Percentiles rank a stretch among this genome's conserved stretches.
These are phyloP conservation scores for Trichoderma endophyticum DNA, from an alignment of 2,329 filamentous ascomycete species.

Conservation along the genomic window DNA sequence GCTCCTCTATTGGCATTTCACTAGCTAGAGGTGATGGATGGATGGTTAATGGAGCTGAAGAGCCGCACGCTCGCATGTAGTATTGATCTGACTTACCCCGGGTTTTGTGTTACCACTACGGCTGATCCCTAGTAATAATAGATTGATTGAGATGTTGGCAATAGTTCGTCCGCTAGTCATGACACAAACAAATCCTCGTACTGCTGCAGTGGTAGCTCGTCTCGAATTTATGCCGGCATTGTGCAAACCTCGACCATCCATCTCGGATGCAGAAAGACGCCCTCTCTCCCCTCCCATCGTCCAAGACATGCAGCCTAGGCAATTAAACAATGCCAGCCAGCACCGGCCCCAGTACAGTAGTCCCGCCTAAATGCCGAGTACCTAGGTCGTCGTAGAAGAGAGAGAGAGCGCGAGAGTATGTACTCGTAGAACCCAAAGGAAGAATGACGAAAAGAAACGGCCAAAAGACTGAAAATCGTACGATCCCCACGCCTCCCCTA, in stretches of 20 bases:
- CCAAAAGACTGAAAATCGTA: background rate
- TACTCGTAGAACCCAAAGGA: background rate
- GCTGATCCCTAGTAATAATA: background rate
- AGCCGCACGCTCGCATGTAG: background rate
- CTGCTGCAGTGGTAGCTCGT: background rate
- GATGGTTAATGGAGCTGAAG: background rate
- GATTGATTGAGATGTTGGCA: background rate
- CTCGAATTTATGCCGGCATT: background rate
- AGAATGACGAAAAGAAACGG: background rate
- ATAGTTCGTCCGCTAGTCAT: too few relatives aligned
- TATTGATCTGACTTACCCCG: background rate
- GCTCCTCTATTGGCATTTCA: background rate
- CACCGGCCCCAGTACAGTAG: background rate
- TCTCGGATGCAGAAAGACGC: background rate
- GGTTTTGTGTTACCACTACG: background rate
- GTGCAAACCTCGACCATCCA: background rate
- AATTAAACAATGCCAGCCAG: background rate
- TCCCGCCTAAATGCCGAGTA: background rate
- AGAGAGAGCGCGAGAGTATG: too few relatives aligned
- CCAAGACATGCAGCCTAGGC: background rate
- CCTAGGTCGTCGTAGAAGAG: too few relatives aligned
- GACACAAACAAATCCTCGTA: too few relatives aligned
- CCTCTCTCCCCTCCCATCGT: background rate
- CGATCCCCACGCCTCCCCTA: background rate
- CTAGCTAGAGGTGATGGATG: background rate